These are phyloP conservation scores for Lenwebbia sp. DNA, from an alignment of 345 rosid genomes.

Conservation along the genomic window DNA sequence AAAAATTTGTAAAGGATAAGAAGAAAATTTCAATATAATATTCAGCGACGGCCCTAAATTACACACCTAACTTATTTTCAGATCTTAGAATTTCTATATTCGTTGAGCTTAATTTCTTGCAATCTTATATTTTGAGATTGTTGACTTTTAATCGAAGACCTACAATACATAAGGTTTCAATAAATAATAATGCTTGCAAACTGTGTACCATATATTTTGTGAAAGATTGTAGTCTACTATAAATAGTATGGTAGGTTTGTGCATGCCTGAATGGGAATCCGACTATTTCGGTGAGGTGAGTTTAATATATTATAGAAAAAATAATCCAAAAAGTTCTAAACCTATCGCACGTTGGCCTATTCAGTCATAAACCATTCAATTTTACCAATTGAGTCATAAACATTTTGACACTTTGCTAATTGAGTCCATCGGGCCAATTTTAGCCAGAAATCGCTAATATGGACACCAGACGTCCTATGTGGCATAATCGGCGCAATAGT, in stretches of 20 bases:
- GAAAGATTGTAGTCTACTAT: background rate
- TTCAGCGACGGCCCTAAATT: background rate
- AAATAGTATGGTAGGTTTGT: background rate
- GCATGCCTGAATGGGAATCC: too few relatives aligned
- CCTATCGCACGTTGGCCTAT: too few relatives aligned
- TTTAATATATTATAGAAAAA: background rate
- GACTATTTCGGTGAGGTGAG: background rate
- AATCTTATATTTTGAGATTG: background rate
- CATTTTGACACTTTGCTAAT: too few relatives aligned
- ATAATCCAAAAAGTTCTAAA: too few relatives aligned
- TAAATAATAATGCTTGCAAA: background rate
- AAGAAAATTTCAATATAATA: background rate
- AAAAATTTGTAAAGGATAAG: background rate
- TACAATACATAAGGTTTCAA: background rate
- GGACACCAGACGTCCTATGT: too few relatives aligned
- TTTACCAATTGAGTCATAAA: too few relatives aligned
- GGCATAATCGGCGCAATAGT: too few relatives aligned
- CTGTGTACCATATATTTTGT: background rate
- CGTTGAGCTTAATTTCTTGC: background rate
- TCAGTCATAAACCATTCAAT: too few relatives aligned
- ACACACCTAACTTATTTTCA: background rate
- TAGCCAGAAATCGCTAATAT: too few relatives aligned
- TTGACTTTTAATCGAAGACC: background rate
- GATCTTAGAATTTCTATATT: background rate
- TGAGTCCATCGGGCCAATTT: too few relatives aligned